Conservation (phyloP, 345 rosid genomes). For the Lenwebbia sp. region DNA sequence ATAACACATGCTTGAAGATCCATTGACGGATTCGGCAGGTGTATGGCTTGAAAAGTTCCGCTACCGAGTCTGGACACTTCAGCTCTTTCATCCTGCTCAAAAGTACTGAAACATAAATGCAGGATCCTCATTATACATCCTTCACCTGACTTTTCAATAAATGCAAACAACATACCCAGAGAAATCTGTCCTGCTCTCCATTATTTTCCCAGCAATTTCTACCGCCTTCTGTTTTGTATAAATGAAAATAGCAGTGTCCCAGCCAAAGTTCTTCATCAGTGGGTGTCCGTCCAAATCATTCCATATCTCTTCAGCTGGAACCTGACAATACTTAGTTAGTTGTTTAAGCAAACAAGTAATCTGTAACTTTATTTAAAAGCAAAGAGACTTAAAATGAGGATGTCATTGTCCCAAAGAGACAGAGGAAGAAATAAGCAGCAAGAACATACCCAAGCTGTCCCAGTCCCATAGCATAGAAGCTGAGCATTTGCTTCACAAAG, state of each 20-base stretch:
- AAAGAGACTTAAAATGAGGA: not conserved
- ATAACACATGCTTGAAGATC: constrained; percentile 32
- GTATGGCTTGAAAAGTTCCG: constrained; percentile 52
- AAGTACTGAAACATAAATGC: not conserved
- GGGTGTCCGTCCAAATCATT: constrained; percentile 32
- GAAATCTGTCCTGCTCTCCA: constrained; percentile 43
- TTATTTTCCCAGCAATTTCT: constrained; percentile 23
- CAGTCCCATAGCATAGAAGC: constrained; percentile 52
- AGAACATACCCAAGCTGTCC: constrained; percentile 54
- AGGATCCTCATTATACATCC: not conserved
- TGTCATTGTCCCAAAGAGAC: not conserved
- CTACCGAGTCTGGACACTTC: constrained; percentile 62
- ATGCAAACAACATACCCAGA: constrained; percentile 33
- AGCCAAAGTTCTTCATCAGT: constrained; percentile 20
- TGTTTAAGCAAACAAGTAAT: not conserved
- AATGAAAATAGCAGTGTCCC: constrained; percentile 20
- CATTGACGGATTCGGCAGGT: constrained; percentile 52
- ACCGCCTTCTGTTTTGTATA: constrained; percentile 40
- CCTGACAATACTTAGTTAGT: constrained; percentile 21
- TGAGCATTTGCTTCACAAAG: constrained; percentile 55
- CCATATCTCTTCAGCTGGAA: constrained; percentile 49
- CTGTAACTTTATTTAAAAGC: not conserved
- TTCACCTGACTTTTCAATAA: not conserved
- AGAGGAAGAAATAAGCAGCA: not conserved
- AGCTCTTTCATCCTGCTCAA: constrained; percentile 45